Evolutionary conservation across 306 rosid species (phyloP).

Genomic region (Citrullus mucosospermus): DNA sequence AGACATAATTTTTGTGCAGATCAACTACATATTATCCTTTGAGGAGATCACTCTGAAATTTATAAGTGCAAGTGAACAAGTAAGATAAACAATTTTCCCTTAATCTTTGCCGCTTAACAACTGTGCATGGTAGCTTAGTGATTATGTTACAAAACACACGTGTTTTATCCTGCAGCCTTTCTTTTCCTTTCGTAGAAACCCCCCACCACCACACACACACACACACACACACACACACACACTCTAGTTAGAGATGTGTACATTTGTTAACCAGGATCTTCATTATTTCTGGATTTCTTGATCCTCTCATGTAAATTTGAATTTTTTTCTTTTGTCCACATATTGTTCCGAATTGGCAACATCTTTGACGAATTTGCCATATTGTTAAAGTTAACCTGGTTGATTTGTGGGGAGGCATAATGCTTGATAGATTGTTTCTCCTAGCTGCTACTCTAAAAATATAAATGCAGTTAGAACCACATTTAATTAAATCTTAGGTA

Average conservation of each 20-base stretch:
- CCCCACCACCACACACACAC: no score
- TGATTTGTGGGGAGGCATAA: neutral
- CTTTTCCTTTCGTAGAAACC: neutral
- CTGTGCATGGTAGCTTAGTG: neutral
- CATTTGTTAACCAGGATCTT: neutral
- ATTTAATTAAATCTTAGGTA: neutral
- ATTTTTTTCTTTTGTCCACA: neutral
- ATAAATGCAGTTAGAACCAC: neutral
- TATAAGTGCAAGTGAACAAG: constrained; percentile 77
- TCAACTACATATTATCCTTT: constrained; percentile 70
- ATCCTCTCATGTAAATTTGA: neutral
- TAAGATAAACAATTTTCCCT: constrained; percentile 17
- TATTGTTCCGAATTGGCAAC: neutral
- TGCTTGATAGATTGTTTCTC: neutral
- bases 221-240: neutral
- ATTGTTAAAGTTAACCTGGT: neutral
- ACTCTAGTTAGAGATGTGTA: neutral
- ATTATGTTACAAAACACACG: neutral
- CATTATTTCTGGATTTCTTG: neutral
- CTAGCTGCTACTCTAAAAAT: neutral
- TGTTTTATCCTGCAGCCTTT: neutral
- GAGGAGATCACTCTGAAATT: constrained; percentile 95
- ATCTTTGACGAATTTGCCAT: neutral
- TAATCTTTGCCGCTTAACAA: constrained; percentile 4
- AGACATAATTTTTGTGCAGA: constrained; percentile 48